Conservation (phyloP, 2,329 filamentous ascomycete species). For the Sporothrix humicola region DNA sequence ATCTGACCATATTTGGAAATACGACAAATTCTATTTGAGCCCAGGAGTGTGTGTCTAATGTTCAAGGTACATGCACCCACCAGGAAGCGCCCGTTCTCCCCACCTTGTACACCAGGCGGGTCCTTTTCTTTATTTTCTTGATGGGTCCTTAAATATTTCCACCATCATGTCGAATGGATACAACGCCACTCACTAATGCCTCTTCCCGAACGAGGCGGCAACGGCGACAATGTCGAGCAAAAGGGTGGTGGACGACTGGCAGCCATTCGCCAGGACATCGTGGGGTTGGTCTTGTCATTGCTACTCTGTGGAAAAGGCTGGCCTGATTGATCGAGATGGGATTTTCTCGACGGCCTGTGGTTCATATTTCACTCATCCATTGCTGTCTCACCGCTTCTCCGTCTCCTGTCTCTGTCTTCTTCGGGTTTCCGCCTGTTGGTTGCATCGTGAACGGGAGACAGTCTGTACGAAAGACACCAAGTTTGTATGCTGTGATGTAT, state of each 20-base stretch:
- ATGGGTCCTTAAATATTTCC: background rate
- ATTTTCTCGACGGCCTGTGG: background rate
- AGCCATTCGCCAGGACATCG: background rate
- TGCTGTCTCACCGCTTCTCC: conserved; percentile 7
- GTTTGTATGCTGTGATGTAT: too few species aligned
- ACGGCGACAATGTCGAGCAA: background rate
- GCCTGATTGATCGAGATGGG: background rate
- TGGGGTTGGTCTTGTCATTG: background rate
- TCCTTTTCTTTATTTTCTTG: background rate
- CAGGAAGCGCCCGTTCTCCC: background rate
- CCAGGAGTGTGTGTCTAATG: background rate
- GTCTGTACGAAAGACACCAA: too few species aligned
- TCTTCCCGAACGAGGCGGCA: conserved; percentile 23
- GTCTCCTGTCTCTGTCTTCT: background rate
- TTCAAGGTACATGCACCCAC: background rate
- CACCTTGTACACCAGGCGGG: background rate
- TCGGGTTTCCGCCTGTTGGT: background rate
- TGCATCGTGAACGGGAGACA: conserved; percentile 1
- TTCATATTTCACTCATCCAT: background rate
- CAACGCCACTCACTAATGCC: conserved; percentile 21
- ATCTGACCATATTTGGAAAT: conserved; percentile 2
- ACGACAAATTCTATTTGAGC: background rate
- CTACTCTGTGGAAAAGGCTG: background rate
- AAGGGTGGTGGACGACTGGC: background rate
- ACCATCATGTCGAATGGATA: background rate